These are phyloP conservation scores for Dendrobium chrysotoxum DNA, from an alignment of 106 monocot species.

Conservation along the genomic window DNA sequence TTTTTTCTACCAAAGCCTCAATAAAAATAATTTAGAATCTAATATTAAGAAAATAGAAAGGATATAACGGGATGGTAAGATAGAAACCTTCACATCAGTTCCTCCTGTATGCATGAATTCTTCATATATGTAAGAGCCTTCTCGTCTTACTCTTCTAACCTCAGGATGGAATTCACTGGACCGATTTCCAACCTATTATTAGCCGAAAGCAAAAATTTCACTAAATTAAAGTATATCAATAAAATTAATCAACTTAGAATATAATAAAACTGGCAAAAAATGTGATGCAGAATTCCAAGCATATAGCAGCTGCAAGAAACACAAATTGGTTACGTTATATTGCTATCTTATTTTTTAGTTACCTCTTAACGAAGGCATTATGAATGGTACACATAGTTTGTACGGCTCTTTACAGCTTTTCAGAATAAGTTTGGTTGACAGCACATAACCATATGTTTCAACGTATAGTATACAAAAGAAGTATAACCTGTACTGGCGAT, in stretches of 20 bases:
- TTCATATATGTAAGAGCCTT: conserved; percentile 97
- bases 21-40: not conserved
- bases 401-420: not conserved
- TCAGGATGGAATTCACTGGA: conserved; percentile 99
- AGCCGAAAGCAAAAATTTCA: not conserved
- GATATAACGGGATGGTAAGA: not conserved
- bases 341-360: not conserved
- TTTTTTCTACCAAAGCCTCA: not conserved
- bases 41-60: not conserved
- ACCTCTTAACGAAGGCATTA: not conserved
- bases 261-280: not conserved
- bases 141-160: conserved; percentile 88
- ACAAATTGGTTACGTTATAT: not conserved
- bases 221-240: conserved; percentile 1
- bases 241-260: not conserved
- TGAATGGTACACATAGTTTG: not conserved
- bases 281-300: not conserved
- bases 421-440: not conserved
- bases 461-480: not conserved
- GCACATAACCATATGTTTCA: not conserved
- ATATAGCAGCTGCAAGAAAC: not conserved
- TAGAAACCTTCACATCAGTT: conserved; percentile 91
- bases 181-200: conserved; percentile 77
- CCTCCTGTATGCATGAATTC: conserved; percentile 99
- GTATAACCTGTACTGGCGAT: not conserved